Evolutionary conservation across 73 alveolate species (phyloP).

Genomic region (Blepharisma japonicum): DNA sequence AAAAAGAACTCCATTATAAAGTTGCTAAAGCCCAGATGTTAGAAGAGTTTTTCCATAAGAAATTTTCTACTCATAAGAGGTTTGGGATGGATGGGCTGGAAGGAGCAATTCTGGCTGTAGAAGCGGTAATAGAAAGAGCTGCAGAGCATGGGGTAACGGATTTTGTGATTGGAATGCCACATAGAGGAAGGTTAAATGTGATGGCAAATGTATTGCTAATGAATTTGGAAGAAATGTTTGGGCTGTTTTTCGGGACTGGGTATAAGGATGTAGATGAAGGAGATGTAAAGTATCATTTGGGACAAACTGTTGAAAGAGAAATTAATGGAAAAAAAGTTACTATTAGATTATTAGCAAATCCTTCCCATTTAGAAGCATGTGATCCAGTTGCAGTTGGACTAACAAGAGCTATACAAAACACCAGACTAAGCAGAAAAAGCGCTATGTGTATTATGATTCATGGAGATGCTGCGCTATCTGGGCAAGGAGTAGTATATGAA

Average conservation of each 20-base stretch:
- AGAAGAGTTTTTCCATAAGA: conserved; percentile 66
- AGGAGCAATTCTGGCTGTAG: conserved; percentile 59
- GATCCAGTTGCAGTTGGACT: conserved; percentile 90
- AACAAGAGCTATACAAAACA: conserved; percentile 60
- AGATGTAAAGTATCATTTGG: conserved; percentile 77
- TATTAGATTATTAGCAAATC: conserved; percentile 77
- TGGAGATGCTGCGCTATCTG: conserved; percentile 96
- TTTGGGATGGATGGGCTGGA: conserved; percentile 93
- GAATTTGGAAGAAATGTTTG: conserved; percentile 70
- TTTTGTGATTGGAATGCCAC: conserved; percentile 95
- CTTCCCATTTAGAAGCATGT: conserved; percentile 94
- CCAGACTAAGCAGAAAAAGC: conserved; percentile 13
- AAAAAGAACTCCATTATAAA: conserved; percentile 51
- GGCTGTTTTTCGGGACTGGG: conserved; percentile 49
- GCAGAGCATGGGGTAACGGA: conserved; percentile 77
- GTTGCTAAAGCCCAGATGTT: conserved; percentile 66
- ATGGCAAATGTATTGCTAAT: conserved; percentile 79
- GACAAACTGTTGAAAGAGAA: conserved; percentile 57
- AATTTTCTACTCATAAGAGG: conserved; percentile 89
- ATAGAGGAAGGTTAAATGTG: conserved; percentile 94
- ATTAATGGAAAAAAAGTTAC: conserved; percentile 44
- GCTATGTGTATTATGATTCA: conserved; percentile 43
- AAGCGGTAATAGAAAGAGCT: conserved; percentile 66
- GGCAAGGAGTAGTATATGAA: conserved; percentile 96
- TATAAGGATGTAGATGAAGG: conserved; percentile 50